phyloP scores from a whole-genome alignment of 345 rosid species.

The Chamaenerion angustifolium region DNA sequence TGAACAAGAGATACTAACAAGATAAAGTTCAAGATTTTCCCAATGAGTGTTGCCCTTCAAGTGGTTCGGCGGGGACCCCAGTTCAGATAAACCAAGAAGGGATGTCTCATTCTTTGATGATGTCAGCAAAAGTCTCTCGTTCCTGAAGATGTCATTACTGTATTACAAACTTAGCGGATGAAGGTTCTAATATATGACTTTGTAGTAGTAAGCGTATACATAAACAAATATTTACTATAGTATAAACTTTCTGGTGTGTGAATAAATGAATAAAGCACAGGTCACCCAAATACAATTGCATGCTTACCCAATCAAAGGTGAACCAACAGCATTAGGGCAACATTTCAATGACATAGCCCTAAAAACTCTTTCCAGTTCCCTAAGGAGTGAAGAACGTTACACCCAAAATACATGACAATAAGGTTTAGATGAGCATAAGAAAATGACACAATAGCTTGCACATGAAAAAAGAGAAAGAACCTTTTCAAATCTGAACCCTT shows the following conservation, averaged over 20 bases:
- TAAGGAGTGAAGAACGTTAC: constrained; percentile 13
- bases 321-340: constrained; percentile 48
- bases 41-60: constrained; percentile 43
- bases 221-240: too few species aligned
- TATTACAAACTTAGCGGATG: not conserved
- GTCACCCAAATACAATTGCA: not conserved
- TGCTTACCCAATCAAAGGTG: constrained; percentile 24
- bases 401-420: too few species aligned
- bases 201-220: too few species aligned
- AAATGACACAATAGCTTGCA: constrained; percentile 3
- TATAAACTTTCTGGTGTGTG: not conserved
- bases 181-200: too few species aligned
- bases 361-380: constrained; percentile 83
- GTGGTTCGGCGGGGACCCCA: constrained; percentile 23
- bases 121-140: constrained; percentile 51
- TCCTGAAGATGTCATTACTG: constrained; percentile 8
- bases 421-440: constrained; percentile 6
- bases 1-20: constrained; percentile 40
- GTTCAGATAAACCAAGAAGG: constrained; percentile 40
- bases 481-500: constrained; percentile 57
- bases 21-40: constrained; percentile 86
- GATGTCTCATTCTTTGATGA: constrained; percentile 44
- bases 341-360: constrained; percentile 67
- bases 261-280: not conserved
- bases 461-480: constrained; percentile 13